Base-by-base conservation (phyloP, 176 grass and related monocot genomes). In the Aegilops longissima region DNA sequence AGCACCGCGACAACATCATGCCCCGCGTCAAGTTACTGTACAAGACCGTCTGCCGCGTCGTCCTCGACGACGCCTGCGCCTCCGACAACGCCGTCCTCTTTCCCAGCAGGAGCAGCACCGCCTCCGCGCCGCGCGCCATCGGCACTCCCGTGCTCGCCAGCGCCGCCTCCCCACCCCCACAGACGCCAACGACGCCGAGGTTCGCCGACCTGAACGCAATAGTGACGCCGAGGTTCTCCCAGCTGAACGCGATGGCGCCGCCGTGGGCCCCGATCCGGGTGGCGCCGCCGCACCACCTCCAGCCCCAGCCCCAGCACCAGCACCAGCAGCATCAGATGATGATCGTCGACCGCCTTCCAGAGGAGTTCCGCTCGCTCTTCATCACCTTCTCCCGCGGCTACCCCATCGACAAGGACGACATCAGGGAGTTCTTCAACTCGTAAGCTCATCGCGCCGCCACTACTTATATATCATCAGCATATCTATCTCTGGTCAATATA, bases 321-420 rank as follows among this genome's bases (percentile, higher is more conserved):
- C 31, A 65, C 11, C 61, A 3, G 14, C 20, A 72, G 47, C 20
- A 45, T 6, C 47, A 51, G 44, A 47, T 47, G 16, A 54, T 54
- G 56, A 59, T 59, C 56, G 2, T 59, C 56, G 20, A 21, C 56
- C 56, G 6, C 56, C 56, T 59, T 59, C 56, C 56, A 12, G 90
- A 94, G 23, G 93, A 96, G 47, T 90, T 89, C 51, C 62, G 87
- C 0, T 98, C 96, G 36, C 90, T 92, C 8, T 95, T 94, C 85
- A 86, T 92, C 84, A 94, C 91, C 42, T 93, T 93, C 90, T 98
- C 93, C 7, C 84, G 75, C 39, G 90, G 95, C 13, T 83, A 92
- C 73, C 95, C 92, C 5, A 89, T 97, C 81, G 67, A 47, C n/a
- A 86, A 58, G 39, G 90, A 93, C 25, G 90, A 90, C 24, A 92